Evolutionary conservation across 768 basidiomycete genomes (phyloP), one percentile per base, ranked within the genome.

Genomic region (Hericium alpestre): DNA sequence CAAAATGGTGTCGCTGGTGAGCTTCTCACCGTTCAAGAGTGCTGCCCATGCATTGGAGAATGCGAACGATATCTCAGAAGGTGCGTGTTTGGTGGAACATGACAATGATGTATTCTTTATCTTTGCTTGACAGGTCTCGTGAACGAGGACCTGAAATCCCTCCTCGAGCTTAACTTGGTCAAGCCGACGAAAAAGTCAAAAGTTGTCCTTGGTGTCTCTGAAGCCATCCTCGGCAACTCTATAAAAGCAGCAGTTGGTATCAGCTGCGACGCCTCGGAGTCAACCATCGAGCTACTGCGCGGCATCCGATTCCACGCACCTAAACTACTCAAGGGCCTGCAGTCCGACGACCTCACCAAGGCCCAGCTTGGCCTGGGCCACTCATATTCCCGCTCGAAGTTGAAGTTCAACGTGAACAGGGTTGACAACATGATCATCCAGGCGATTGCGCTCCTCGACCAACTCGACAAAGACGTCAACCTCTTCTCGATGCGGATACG

Each of bases 351-450:
- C 78, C 79, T 96, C 63, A 81, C 78, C 58, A 90, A 94, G 66
- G 91, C 95, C 16, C 95, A 98, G 66, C 88, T 98, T 63, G 95
- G 95, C 67, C 79, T 98, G 51, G 95, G 95, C 27, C 95, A 98
- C 78, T 92, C 93, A 3, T 97, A 95, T 76, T 96, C 93, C 22
- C 86, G 95, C 61, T 88, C 94, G 41, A 98, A 97, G 70, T 87
- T 97, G 61, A 98, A 98, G 74, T 97, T 93, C 81, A 94, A 93
- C 72, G 91, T 93, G 55, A 94, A 94, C 77, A 80, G 91, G 54
- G 82, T 90, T 56, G 93, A 96, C 74, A 96, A 98, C 79, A 98
- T 98, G 95, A 97, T 98, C 73, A 98, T 98, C 65, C 95, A 97
- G 73, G 95, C 95, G 58, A 97, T 98, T 69, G 90, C 94, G 4